Conservation (phyloP, 2,329 filamentous ascomycete species). For the Hypoxylon rubiginosum region DNA sequence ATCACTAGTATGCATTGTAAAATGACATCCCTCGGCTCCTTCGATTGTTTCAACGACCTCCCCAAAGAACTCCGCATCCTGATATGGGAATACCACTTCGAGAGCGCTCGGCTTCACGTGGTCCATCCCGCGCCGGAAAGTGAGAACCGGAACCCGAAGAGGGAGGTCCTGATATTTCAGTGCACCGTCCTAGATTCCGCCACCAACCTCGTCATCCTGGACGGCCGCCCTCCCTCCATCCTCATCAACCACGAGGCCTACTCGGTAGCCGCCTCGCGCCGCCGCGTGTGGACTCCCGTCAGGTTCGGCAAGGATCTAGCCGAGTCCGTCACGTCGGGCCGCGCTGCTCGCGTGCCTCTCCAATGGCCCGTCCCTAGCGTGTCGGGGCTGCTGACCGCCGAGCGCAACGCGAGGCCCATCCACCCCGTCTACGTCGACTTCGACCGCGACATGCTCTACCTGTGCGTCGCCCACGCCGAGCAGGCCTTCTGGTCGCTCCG, state of each 20-base stretch:
- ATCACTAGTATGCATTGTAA: not conserved
- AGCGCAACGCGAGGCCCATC: not conserved
- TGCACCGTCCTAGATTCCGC: constrained; percentile 37
- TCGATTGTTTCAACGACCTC: constrained; percentile 33
- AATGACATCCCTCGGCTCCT: constrained; percentile 23
- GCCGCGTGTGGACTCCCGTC: constrained; percentile 28
- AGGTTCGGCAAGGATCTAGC: constrained; percentile 29
- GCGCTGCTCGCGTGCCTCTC: constrained; percentile 8
- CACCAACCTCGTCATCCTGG: constrained; percentile 33
- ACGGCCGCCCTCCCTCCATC: constrained; percentile 26
- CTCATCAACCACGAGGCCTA: constrained; percentile 37
- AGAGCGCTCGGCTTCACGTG: constrained; percentile 36
- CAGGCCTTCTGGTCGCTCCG: constrained; percentile 42
- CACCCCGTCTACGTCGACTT: constrained; percentile 35
- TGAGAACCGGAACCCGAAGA: constrained; percentile 21
- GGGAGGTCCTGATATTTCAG: constrained; percentile 30
- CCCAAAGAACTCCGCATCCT: constrained; percentile 40
- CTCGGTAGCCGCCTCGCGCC: constrained; percentile 21
- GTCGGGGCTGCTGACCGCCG: not conserved
- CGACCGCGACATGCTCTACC: constrained; percentile 39
- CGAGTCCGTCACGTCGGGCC: constrained; percentile 24
- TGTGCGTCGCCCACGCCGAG: constrained; percentile 38
- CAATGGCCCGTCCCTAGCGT: constrained; percentile 6
- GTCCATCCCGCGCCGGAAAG: constrained; percentile 38
- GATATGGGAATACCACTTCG: constrained; percentile 43